Base-by-base conservation (phyloP, 192 early-diverging fungal species). In the Geranomyces michiganensis region DNA sequence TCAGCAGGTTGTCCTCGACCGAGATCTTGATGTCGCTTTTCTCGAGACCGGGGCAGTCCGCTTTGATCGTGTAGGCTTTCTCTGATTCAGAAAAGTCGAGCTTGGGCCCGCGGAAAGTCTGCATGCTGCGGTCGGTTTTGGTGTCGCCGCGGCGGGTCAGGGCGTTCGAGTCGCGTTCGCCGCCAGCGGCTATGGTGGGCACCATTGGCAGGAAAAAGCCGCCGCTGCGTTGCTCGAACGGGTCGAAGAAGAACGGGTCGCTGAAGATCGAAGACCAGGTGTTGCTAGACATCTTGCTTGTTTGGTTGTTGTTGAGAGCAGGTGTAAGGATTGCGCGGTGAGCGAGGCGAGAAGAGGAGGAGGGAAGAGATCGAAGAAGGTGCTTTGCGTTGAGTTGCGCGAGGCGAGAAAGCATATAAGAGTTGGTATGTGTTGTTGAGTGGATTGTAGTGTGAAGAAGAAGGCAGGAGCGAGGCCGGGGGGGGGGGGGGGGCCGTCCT, bases 21-120 rank as follows among this genome's bases (percentile, higher is more conserved):
- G 32, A 21, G 66, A 82, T 68, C 17, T 76, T 31, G 55, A 82
- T 56, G 30, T 81, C 62, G 8, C 70, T 46, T 62, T 79, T 78
- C 5, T 65, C 45, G 65, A 79, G 71, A n/a, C 79, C 79, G 13
- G 79, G 79, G 14, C 79, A 59, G 49, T 80, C 79, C 21, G 76
- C 79, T 59, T 67, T 45, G 32, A 80, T 56, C 13, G 30, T 45
- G 76, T 80, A 80, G 13, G 29, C 30, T 29, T 79, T 59, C 3
- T 75, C 67, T 60, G 13, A 65, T 32, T 79, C 76, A 55, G 67
- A 48, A 30, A 80, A n/a, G 76, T 80, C 78, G 58, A 80, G n/a
- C 17, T 62, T 8, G 10, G 75, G 66, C 32, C 51, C 67, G 49
- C 72, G 72, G 33, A 56, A 66, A 33, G 21, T 19, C 5, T 61